Conservation (phyloP, 441 rosid species). For the Pelargonium australe region DNA sequence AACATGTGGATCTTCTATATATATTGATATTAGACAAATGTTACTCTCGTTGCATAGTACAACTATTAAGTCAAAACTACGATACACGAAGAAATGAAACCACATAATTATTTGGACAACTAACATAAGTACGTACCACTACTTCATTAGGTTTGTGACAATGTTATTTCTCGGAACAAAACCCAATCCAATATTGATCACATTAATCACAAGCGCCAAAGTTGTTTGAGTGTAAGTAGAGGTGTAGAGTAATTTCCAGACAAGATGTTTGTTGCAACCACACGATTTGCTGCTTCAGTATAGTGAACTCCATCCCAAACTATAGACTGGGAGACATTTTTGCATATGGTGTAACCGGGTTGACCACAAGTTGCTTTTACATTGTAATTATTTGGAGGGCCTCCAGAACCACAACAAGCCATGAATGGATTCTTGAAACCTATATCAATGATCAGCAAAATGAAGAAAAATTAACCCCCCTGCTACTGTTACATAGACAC, state of each 20-base stretch:
- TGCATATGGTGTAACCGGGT: slow-evolving; percentile 31
- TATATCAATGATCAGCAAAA: background rate
- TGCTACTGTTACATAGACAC: no score
- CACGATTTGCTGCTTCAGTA: slow-evolving; percentile 23
- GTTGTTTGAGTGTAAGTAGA: slow-evolving; percentile 12
- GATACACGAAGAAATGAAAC: background rate
- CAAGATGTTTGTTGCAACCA: slow-evolving; percentile 8
- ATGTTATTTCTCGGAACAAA: no score
- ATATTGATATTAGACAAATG: background rate
- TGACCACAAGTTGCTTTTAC: slow-evolving; percentile 28
- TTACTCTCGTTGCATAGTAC: background rate
- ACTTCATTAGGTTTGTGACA: no score
- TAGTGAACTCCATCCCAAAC: slow-evolving; percentile 30
- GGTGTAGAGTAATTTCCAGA: slow-evolving; percentile 19
- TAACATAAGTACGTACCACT: background rate
- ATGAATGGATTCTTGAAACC: slow-evolving; percentile 26
- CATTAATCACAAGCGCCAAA: slow-evolving; percentile 9
- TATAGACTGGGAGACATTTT: slow-evolving; percentile 14
- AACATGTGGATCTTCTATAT: no score
- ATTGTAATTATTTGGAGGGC: slow-evolving; percentile 33
- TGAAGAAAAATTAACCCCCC: no score
- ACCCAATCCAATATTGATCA: no score
- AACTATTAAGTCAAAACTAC: no score
- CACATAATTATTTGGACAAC: background rate
- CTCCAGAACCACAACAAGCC: slow-evolving; percentile 30